These are phyloP conservation scores for Zygosaccharomyces bailii DNA, from an alignment of 805 yeast genomes.

Conservation along the genomic window DNA sequence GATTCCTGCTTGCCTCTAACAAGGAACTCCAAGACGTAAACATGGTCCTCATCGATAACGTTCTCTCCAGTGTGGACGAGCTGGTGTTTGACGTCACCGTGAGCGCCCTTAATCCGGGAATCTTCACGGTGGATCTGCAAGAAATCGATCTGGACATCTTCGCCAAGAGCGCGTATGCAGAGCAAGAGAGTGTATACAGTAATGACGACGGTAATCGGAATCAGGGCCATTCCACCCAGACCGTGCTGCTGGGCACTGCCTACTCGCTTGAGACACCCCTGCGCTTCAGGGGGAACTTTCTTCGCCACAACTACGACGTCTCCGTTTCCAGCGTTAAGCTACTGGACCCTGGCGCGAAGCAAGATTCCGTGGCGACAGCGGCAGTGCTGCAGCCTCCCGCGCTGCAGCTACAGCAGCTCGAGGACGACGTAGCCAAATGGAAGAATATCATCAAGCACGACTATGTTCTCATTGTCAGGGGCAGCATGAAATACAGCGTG, in stretches of 20 bases:
- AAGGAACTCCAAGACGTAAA: slow-evolving; percentile 72
- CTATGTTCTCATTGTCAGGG: slow-evolving; percentile 80
- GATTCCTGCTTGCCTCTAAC: slow-evolving; percentile 80
- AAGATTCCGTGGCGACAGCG: slow-evolving; percentile 28
- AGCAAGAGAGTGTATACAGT: slow-evolving; percentile 1
- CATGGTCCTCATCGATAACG: slow-evolving; percentile 59
- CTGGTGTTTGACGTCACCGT: slow-evolving; percentile 73
- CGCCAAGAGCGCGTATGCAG: slow-evolving; percentile 61
- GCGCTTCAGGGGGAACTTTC: slow-evolving; percentile 71
- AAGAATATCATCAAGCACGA: slow-evolving; percentile 68
- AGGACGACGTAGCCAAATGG: slow-evolving; percentile 57
- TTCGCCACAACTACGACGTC: slow-evolving; percentile 51
- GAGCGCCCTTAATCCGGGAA: slow-evolving; percentile 84
- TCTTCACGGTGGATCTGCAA: slow-evolving; percentile 59
- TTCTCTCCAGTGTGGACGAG: slow-evolving; percentile 80
- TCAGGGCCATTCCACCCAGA: slow-evolving; percentile 41
- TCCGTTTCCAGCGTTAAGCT: slow-evolving; percentile 70
- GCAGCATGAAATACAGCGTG: slow-evolving; percentile 71
- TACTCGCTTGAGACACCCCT: slow-evolving; percentile 66
- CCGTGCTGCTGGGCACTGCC: slow-evolving; percentile 73
- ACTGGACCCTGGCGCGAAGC: slow-evolving; percentile 60
- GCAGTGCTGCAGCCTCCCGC: slow-evolving; percentile 17
- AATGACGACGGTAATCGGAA: slow-evolving; percentile 13
- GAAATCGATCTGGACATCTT: slow-evolving; percentile 79
- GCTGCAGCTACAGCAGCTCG: slow-evolving; percentile 26